phyloP scores from a whole-genome alignment of 352 stramenopile genomes.

The Phytopythium sindhum region DNA sequence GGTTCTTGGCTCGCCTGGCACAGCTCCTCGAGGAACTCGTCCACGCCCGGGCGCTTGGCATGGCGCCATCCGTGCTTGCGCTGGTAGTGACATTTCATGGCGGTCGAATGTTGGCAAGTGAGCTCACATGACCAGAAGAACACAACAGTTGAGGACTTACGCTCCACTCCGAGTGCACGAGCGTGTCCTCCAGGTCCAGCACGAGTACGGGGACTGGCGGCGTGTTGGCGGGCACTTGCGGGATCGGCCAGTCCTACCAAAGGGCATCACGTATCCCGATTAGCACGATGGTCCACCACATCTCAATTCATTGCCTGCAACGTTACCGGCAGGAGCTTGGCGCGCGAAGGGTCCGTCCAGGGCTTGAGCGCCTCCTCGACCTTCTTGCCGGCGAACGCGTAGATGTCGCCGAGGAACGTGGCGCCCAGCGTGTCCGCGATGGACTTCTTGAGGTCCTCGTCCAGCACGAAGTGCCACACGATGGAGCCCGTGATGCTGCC shows the following conservation, averaged over 20 bases:
- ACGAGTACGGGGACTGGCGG: slow-evolving; percentile 80
- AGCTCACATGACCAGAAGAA: neutral
- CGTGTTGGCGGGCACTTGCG: slow-evolving; percentile 69
- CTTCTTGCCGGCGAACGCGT: slow-evolving; percentile 50
- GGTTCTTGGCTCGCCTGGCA: slow-evolving; percentile 36
- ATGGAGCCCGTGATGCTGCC: slow-evolving; percentile 62
- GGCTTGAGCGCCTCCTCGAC: slow-evolving; percentile 68
- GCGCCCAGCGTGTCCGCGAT: slow-evolving; percentile 42
- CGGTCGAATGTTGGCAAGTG: neutral
- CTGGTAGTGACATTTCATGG: slow-evolving; percentile 18
- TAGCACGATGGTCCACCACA: neutral
- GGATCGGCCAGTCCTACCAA: slow-evolving; percentile 74
- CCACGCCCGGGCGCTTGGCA: slow-evolving; percentile 79
- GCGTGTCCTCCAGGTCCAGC: slow-evolving; percentile 82
- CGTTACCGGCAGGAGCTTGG: slow-evolving; percentile 71
- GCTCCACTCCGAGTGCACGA: slow-evolving; percentile 88
- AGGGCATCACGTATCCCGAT: neutral
- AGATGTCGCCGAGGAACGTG: slow-evolving; percentile 70
- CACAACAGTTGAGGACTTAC: slow-evolving; percentile 40
- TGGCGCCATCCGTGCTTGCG: slow-evolving; percentile 87
- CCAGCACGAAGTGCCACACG: slow-evolving; percentile 73
- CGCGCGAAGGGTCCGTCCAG: slow-evolving; percentile 77
- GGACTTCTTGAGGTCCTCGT: slow-evolving; percentile 43
- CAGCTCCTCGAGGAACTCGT: slow-evolving; percentile 83
- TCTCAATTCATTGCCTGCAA: neutral